Evolutionary conservation across 2,329 filamentous ascomycete species (phyloP), one percentile per base, ranked within the genome.

Genomic region (Aspergillus brunneoviolaceus): DNA sequence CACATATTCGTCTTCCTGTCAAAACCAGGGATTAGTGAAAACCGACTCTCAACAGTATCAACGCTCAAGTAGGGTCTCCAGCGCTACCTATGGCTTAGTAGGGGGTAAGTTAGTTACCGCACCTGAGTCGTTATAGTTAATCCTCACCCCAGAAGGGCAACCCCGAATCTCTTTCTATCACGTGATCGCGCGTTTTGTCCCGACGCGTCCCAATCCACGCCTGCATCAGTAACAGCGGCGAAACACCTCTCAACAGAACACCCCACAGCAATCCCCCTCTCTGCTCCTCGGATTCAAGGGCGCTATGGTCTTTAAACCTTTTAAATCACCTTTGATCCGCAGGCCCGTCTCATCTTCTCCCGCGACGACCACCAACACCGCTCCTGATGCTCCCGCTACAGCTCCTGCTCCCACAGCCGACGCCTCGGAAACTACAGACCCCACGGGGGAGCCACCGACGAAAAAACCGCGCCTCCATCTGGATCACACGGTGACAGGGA

Each of bases 281-380:
- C 39, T 35, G 4, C 33, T 16, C 33, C 33, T 35, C 33, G 11
- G 33, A 5, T 35, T 4, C 11, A 16, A 19, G 14, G 39, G 16
- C 59, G 57, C 33, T 52, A 79, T 80, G 77, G 72, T 77, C 57
- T 79, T 78, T 60, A 80, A 80, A 64, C 79, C 79, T 5, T 81
- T 81, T 58, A 77, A 76, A 48, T 75, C 79, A 52, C 77, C 78
- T 65, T 73, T 76, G 29, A 75, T 79, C 53, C 76, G 72, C 66
- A 78, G 76, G 42, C 61, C 69, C 7, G 25, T 49, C 29, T 35
- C 60, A 19, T 14, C 51, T 7, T 49, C 63, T 3, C 48, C 50
- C 1, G 33, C 58, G 2, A 45, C 23, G 23, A 23, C 23, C 23
- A 23, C 4, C 23, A 23, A 23, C 1, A 4, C 27, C 4, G 12